These are phyloP conservation scores for Termitomyces sp. DNA, from an alignment of 1,284 basidiomycete genomes.

Conservation along the genomic window DNA sequence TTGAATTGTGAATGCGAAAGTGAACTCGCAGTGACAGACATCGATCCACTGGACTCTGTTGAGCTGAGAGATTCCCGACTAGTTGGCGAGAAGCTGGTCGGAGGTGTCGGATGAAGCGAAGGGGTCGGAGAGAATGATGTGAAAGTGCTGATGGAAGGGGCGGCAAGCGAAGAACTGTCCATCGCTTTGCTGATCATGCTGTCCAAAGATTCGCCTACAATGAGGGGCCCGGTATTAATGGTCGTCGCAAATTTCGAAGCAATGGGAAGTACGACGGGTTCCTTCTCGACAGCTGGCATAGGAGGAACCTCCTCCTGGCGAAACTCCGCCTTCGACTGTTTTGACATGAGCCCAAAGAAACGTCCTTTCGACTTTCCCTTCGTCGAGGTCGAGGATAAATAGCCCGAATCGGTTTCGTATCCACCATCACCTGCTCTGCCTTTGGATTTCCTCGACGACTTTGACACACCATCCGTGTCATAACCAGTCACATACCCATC, in stretches of 20 bases:
- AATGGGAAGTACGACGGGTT: constrained; percentile 41
- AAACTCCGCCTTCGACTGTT: constrained; percentile 31
- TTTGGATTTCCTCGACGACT: constrained; percentile 24
- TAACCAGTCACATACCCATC: constrained; percentile 23
- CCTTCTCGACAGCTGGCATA: constrained; percentile 30
- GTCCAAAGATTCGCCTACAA: constrained; percentile 7
- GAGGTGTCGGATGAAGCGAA: constrained; percentile 2
- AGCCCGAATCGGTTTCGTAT: constrained; percentile 34
- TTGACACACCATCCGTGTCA: constrained; percentile 26
- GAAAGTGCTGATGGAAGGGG: constrained; percentile 1
- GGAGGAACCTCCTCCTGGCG: constrained; percentile 26
- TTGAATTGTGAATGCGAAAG: constrained; percentile 18
- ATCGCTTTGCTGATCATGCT: constrained; percentile 5
- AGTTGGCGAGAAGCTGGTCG: background rate
- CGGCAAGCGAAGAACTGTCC: constrained; percentile 1
- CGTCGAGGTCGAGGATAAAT: constrained; percentile 22
- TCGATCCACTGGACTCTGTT: constrained; percentile 18
- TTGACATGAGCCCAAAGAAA: constrained; percentile 33
- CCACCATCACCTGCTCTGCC: constrained; percentile 27
- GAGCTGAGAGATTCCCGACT: constrained; percentile 19
- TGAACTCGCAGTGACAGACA: constrained; percentile 15
- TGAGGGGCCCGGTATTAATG: constrained; percentile 15
- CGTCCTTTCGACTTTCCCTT: constrained; percentile 28
- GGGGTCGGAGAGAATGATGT: background rate
- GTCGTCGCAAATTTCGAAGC: constrained; percentile 47